Conservation (phyloP, 768 basidiomycete species). For the Boletus barrowsii region DNA sequence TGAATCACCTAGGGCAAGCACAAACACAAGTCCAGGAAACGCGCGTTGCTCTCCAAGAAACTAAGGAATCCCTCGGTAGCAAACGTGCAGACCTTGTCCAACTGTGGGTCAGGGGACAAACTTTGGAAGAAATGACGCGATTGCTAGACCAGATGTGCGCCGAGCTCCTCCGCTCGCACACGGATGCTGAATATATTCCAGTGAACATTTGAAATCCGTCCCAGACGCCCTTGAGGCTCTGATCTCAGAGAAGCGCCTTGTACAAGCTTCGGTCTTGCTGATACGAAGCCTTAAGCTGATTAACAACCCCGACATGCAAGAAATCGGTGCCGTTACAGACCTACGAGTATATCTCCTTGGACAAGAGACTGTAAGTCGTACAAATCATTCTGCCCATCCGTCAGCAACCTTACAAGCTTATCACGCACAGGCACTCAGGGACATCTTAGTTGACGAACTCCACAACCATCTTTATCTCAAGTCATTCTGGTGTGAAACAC, state of each 20-base stretch:
- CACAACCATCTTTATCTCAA: constrained; percentile 98
- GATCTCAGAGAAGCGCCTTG: constrained; percentile 92
- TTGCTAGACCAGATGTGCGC: constrained; percentile 92
- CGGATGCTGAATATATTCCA: constrained; percentile 33
- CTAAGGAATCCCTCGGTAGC: constrained; percentile 73
- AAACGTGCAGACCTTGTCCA: constrained; percentile 89
- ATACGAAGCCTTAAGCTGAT: constrained; percentile 87
- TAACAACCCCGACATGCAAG: constrained; percentile 88
- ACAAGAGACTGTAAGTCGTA: constrained; percentile 76
- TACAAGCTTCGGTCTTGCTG: constrained; percentile 85
- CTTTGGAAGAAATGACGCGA: constrained; percentile 92
- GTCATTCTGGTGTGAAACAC: constrained; percentile 91
- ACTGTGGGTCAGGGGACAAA: constrained; percentile 84
- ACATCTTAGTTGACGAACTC: constrained; percentile 92
- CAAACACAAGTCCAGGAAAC: constrained; percentile 75
- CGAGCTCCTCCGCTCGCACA: constrained; percentile 1
- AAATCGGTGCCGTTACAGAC: constrained; percentile 93
- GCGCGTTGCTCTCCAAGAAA: constrained; percentile 67
- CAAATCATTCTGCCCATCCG: not conserved
- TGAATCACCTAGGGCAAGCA: constrained; percentile 66
- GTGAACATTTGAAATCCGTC: constrained; percentile 85
- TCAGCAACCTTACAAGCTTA: constrained; percentile 16
- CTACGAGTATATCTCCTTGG: constrained; percentile 76
- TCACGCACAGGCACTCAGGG: constrained; percentile 68
- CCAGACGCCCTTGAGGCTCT: constrained; percentile 90